Conservation (phyloP, 1,284 basidiomycete species). For the Irpex rosettiformis region DNA sequence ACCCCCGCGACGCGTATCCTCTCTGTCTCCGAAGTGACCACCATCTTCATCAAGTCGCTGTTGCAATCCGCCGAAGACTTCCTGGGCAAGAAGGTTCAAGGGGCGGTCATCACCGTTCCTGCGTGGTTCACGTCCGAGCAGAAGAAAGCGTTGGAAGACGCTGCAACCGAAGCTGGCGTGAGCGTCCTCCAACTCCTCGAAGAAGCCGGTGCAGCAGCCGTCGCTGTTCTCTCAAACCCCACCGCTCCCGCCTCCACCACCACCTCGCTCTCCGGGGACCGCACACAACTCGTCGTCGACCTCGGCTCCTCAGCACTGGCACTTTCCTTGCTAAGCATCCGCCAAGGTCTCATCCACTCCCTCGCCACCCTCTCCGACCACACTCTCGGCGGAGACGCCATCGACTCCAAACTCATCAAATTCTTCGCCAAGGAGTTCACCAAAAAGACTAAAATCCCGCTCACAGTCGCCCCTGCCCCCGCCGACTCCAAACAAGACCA, state of each 20-base stretch:
- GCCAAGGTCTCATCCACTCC: constrained; percentile 61
- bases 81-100: constrained; percentile 79
- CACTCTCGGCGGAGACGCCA: constrained; percentile 54
- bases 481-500: constrained; percentile 60
- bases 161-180: constrained; percentile 81
- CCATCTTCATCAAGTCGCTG: constrained; percentile 85
- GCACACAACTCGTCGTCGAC: constrained; percentile 71
- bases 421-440: constrained; percentile 97
- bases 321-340: constrained; percentile 61
- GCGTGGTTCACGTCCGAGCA: constrained; percentile 72
- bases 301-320: constrained; percentile 65
- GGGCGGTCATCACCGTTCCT: constrained; percentile 85
- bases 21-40: constrained; percentile 82
- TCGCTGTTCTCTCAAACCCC: constrained; percentile 47
- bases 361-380: constrained; percentile 47
- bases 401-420: constrained; percentile 83
- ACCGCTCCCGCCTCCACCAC: constrained; percentile 45
- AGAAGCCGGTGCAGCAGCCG: constrained; percentile 77
- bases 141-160: constrained; percentile 67
- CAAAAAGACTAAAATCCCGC: constrained; percentile 88
- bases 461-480: constrained; percentile 53
- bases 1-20: constrained; percentile 72
- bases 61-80: constrained; percentile 91
- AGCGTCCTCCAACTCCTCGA: constrained; percentile 84
- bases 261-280: constrained; percentile 44